Percentiles rank a stretch among this genome's conserved stretches.
Evolutionary conservation across 805 yeast genomes (phyloP).

Genomic region (Spathaspora passalidarum): DNA sequence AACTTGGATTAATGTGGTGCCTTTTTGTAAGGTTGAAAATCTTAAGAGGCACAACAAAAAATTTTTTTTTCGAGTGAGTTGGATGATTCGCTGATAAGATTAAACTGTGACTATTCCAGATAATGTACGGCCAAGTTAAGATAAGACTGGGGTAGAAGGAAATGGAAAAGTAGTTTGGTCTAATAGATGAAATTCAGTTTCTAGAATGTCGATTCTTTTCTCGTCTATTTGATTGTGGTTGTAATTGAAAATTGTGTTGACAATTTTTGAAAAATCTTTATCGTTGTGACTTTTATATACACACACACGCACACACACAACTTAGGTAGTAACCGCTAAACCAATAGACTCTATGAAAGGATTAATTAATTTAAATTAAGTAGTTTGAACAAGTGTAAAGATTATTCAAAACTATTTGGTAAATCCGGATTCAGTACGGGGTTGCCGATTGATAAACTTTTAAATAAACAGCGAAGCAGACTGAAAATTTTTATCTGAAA

Average conservation of each 20-base stretch:
- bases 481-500: background rate
- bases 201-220: too few species aligned
- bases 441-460: background rate
- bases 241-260: background rate
- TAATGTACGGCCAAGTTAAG: too few species aligned
- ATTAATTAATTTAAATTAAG: too few species aligned
- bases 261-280: background rate
- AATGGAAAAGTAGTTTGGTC: too few species aligned
- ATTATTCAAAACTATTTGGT: background rate
- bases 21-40: background rate
- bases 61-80: background rate
- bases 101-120: too few species aligned
- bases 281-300: background rate
- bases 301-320: background rate
- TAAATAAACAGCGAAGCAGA: background rate
- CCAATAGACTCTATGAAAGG: background rate
- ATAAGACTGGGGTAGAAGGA: background rate
- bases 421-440: background rate
- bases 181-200: too few species aligned
- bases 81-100: slow-evolving; percentile 1
- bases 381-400: background rate
- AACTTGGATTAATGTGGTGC: background rate
- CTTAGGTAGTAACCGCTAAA: too few species aligned
- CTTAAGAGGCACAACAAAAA: background rate
- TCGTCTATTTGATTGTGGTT: background rate